Evolutionary conservation across 106 monocot species (phyloP).

Genomic region (Amphibolis antarctica): DNA sequence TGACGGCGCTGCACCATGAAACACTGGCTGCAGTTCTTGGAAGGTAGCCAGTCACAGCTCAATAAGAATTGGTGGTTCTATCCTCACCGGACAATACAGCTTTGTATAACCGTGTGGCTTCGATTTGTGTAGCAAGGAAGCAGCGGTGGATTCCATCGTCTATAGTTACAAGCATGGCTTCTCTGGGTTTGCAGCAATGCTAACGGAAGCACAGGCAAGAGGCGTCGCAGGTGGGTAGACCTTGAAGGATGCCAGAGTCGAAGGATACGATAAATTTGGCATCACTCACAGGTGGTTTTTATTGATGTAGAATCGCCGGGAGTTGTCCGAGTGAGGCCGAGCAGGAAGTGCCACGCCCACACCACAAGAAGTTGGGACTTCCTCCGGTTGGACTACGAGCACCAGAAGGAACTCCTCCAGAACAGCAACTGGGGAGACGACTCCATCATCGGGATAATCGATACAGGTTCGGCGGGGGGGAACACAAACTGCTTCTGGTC

Average conservation of each 20-base stretch:
- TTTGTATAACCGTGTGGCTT: not conserved
- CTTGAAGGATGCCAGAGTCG: not conserved
- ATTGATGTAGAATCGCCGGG: slow-evolving; percentile 37
- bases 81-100: no score
- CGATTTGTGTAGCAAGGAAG: slow-evolving; percentile 23
- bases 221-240: slow-evolving; percentile 12
- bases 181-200: slow-evolving; percentile 47
- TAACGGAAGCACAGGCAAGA: slow-evolving; percentile 31
- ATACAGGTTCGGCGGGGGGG: slow-evolving; percentile 29
- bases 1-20: slow-evolving; percentile 26
- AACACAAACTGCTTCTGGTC: not conserved
- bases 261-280: not conserved
- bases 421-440: slow-evolving; percentile 35
- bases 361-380: slow-evolving; percentile 83
- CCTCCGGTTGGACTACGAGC: slow-evolving; percentile 20
- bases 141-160: slow-evolving; percentile 24
- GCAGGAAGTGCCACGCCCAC: slow-evolving; percentile 40
- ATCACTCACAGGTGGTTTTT: not conserved
- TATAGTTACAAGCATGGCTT: slow-evolving; percentile 55
- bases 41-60: slow-evolving; percentile 12
- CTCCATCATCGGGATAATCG: slow-evolving; percentile 49
- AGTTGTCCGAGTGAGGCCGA: slow-evolving; percentile 41
- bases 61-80: no score
- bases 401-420: slow-evolving; percentile 26
- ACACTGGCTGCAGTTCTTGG: slow-evolving; percentile 26